Percentiles rank a stretch among this genome's conserved stretches.
These are phyloP conservation scores for Eremothecium sinecaudum DNA, from an alignment of 1,139 yeast genomes.

Conservation along the genomic window DNA sequence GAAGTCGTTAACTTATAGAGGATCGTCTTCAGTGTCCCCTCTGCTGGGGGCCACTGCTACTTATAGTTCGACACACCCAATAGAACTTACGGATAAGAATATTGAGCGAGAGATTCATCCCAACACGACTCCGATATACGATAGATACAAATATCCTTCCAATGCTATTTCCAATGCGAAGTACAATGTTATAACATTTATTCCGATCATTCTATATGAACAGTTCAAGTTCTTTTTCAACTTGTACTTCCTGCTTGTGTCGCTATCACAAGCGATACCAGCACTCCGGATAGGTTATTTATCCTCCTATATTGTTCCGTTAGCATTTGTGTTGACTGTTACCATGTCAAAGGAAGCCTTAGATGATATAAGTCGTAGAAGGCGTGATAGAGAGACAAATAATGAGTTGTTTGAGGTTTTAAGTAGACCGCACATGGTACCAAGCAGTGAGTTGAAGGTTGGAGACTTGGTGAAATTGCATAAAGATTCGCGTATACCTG, in stretches of 20 bases:
- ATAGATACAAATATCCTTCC: slow-evolving; percentile 43
- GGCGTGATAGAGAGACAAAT: slow-evolving; percentile 85
- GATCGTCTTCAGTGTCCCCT: neutral
- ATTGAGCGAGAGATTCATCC: slow-evolving; percentile 36
- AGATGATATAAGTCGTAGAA: slow-evolving; percentile 84
- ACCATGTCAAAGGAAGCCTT: slow-evolving; percentile 95
- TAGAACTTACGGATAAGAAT: slow-evolving; percentile 30
- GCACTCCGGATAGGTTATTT: slow-evolving; percentile 86
- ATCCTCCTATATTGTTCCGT: slow-evolving; percentile 86
- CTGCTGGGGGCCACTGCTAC: slow-evolving; percentile 1
- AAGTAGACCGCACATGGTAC: slow-evolving; percentile 39
- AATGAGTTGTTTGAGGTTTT: slow-evolving; percentile 71
- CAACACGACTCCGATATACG: slow-evolving; percentile 32
- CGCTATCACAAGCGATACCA: slow-evolving; percentile 89
- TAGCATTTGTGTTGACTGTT: slow-evolving; percentile 82
- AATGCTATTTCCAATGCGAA: slow-evolving; percentile 92
- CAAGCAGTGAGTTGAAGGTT: slow-evolving; percentile 62
- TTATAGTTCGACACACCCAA: slow-evolving; percentile 15
- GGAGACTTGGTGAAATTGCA: slow-evolving; percentile 80
- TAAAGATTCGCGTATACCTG: slow-evolving; percentile 83
- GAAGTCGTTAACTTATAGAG: slow-evolving; percentile 1
- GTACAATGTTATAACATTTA: slow-evolving; percentile 77
- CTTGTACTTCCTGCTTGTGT: slow-evolving; percentile 82
- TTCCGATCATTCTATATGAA: slow-evolving; percentile 83
- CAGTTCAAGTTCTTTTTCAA: slow-evolving; percentile 97